phyloP scores from a whole-genome alignment of 2,329 filamentous ascomycete species.

The Hypoxylon sp. region DNA sequence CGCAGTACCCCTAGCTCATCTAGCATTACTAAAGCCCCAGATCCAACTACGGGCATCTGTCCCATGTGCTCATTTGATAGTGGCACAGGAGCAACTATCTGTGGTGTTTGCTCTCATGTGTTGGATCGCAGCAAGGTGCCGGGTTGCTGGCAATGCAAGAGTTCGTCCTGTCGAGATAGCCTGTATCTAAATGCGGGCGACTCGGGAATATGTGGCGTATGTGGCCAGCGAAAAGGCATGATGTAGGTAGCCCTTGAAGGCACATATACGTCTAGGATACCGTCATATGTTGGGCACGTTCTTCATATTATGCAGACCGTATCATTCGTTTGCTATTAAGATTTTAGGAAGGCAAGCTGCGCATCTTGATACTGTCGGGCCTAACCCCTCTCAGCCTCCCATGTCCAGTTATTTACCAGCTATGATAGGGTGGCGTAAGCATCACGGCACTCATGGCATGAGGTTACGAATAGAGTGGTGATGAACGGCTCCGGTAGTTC shows the following conservation, averaged over 20 bases:
- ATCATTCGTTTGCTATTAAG: background rate
- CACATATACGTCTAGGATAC: background rate
- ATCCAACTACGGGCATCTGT: slow-evolving; percentile 58
- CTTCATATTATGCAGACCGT: background rate
- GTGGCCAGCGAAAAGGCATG: slow-evolving; percentile 64
- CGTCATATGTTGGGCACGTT: slow-evolving; percentile 1
- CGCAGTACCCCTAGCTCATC: slow-evolving; percentile 30
- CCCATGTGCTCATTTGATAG: slow-evolving; percentile 79
- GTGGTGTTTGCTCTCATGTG: slow-evolving; percentile 79
- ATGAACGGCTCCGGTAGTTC: slow-evolving; percentile 9
- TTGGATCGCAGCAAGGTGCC: slow-evolving; percentile 68
- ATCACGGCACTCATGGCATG: slow-evolving; percentile 19
- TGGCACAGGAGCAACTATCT: slow-evolving; percentile 68
- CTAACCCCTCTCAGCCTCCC: slow-evolving; percentile 13
- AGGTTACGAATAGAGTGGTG: slow-evolving; percentile 22
- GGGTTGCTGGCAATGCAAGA: slow-evolving; percentile 75
- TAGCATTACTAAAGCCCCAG: background rate
- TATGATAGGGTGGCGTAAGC: slow-evolving; percentile 9
- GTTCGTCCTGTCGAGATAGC: slow-evolving; percentile 67
- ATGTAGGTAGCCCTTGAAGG: slow-evolving; percentile 17
- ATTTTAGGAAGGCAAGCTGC: slow-evolving; percentile 3
- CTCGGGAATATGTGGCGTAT: slow-evolving; percentile 78
- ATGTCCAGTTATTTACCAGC: slow-evolving; percentile 5
- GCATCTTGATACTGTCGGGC: slow-evolving; percentile 9
- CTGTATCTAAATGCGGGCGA: slow-evolving; percentile 79